phyloP scores from a whole-genome alignment of 345 rosid genomes.

The Ceriops zippeliana region DNA sequence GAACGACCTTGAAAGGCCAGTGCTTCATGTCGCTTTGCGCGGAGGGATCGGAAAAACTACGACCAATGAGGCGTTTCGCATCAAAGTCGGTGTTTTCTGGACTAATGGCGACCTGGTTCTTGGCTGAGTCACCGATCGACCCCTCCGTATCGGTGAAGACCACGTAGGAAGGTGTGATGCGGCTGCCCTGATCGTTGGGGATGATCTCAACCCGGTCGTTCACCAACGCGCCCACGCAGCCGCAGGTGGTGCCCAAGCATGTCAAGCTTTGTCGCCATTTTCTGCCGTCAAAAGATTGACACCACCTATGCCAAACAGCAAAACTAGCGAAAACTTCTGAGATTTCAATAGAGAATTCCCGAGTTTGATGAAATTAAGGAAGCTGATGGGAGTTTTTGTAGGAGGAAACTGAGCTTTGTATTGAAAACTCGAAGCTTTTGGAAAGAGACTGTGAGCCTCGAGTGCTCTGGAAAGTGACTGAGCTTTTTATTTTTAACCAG shows the following conservation, averaged over 20 bases:
- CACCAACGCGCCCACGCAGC: slow-evolving; percentile 37
- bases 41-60: too few relatives aligned
- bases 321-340: background rate
- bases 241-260: slow-evolving; percentile 37
- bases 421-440: too few relatives aligned
- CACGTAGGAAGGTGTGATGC: slow-evolving; percentile 36
- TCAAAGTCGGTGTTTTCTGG: slow-evolving; percentile 37
- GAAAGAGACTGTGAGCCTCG: background rate
- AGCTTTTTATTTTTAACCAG: too few relatives aligned
- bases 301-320: background rate
- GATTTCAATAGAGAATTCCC: too few relatives aligned
- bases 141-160: slow-evolving; percentile 41
- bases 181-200: slow-evolving; percentile 39
- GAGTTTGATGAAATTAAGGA: background rate
- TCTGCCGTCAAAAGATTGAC: background rate
- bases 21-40: too few relatives aligned
- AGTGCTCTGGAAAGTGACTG: background rate
- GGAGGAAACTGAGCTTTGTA: too few relatives aligned
- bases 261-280: slow-evolving; percentile 5
- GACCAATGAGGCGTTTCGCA: too few relatives aligned
- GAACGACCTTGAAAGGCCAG: too few relatives aligned
- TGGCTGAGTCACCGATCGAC: slow-evolving; percentile 19
- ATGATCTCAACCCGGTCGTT: slow-evolving; percentile 40
- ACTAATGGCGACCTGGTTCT: slow-evolving; percentile 43
- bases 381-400: too few relatives aligned